Evolutionary conservation across 139 green algal species (phyloP).

Genomic region (Micromonas commoda): DNA sequence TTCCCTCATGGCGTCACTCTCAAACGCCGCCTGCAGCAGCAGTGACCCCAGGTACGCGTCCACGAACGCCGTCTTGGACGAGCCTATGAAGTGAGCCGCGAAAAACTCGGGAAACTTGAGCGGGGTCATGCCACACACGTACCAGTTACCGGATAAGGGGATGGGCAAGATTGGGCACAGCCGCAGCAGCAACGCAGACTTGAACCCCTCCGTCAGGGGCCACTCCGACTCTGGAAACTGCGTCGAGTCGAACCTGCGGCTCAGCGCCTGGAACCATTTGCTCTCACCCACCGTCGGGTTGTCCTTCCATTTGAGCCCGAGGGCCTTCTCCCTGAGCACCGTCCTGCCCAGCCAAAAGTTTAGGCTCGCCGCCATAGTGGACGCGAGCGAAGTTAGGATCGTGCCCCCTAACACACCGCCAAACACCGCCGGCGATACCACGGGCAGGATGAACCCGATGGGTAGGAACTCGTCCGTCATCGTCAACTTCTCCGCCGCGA

Average conservation of each 20-base stretch:
- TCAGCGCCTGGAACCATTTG: conserved; percentile 18
- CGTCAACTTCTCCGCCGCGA: conserved; percentile 22
- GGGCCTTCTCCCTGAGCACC: conserved; percentile 9
- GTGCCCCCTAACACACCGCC: conserved; percentile 8
- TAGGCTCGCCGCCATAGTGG: conserved; percentile 16
- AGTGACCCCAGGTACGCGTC: conserved; percentile 18
- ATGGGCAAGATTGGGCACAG: conserved; percentile 22
- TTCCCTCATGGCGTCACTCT: not conserved
- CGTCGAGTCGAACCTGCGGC: conserved; percentile 1
- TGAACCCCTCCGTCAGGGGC: conserved; percentile 8
- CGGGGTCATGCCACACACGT: conserved; percentile 17
- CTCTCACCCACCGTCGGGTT: not conserved
- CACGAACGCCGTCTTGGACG: conserved; percentile 21
- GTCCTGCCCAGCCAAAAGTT: conserved; percentile 15
- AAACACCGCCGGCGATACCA: conserved; percentile 17
- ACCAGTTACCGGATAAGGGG: conserved; percentile 23
- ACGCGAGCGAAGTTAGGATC: conserved; percentile 15
- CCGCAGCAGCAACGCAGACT: conserved; percentile 15
- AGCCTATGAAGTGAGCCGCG: conserved; percentile 24
- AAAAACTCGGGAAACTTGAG: conserved; percentile 17
- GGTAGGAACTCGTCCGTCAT: conserved; percentile 27
- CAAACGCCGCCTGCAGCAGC: not conserved
- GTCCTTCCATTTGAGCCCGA: conserved; percentile 12
- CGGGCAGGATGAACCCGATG: conserved; percentile 21
- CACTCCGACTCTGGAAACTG: not conserved